phyloP scores from a whole-genome alignment of 345 rosid genomes.

The Mallotus nudiflorus region DNA sequence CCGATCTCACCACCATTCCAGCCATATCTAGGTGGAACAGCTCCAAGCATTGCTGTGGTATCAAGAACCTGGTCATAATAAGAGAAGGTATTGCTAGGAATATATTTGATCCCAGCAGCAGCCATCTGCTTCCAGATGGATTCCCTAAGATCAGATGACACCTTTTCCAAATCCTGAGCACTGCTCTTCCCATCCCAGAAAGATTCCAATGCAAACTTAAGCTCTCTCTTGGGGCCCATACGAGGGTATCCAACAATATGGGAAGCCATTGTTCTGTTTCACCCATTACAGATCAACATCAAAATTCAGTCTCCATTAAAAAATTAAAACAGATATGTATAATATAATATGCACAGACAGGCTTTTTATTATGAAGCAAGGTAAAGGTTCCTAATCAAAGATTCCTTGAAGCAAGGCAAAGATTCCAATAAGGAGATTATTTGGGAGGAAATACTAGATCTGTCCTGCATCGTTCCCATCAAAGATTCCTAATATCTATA shows the following conservation, averaged over 20 bases:
- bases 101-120: conserved; percentile 77
- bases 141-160: conserved; percentile 78
- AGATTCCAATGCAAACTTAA: conserved; percentile 94
- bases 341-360: background rate
- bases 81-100: conserved; percentile 97
- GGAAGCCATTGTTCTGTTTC: conserved; percentile 68
- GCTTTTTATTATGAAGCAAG: background rate
- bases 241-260: conserved; percentile 99
- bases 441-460: too few relatives aligned
- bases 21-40: conserved; percentile 87
- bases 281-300: conserved; percentile 11
- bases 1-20: conserved; percentile 90
- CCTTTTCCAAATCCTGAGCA: conserved; percentile 85
- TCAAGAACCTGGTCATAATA: conserved; percentile 90
- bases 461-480: too few relatives aligned
- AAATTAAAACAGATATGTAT: background rate
- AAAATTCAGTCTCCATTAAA: conserved; percentile 23
- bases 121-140: conserved; percentile 97
- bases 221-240: conserved; percentile 99
- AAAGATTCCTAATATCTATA: too few relatives aligned
- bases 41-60: conserved; percentile 92
- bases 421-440: too few relatives aligned
- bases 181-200: conserved; percentile 98
- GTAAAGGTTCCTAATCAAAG: too few relatives aligned
- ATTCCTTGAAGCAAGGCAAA: too few relatives aligned